phyloP scores from a whole-genome alignment of 768 basidiomycete genomes.

The Lactarius hengduanensis region DNA sequence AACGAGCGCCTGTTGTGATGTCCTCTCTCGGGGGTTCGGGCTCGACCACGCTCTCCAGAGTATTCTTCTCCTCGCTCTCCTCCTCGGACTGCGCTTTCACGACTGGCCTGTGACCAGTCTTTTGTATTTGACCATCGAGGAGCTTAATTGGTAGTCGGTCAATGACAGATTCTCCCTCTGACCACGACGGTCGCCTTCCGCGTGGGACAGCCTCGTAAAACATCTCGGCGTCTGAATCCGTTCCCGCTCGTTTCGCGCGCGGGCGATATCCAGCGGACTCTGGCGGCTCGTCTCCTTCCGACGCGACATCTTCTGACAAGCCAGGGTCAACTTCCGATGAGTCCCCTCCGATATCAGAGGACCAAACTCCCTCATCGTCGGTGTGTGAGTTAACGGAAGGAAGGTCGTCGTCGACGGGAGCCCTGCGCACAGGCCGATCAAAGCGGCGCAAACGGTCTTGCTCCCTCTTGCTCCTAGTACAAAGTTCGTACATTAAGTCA shows the following conservation, averaged over 20 bases:
- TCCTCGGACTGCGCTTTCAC: conserved; percentile 32
- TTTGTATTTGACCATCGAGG: conserved; percentile 70
- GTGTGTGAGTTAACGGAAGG: conserved; percentile 69
- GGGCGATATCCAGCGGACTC: conserved; percentile 28
- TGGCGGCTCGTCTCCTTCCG: conserved; percentile 33
- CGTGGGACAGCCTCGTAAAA: conserved; percentile 67
- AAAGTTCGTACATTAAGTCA: conserved; percentile 9
- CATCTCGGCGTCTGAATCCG: conserved; percentile 64
- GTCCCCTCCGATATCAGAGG: conserved; percentile 43
- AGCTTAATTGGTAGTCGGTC: conserved; percentile 84
- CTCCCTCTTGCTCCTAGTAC: conserved; percentile 78
- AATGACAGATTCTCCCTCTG: conserved; percentile 49
- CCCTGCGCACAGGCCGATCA: conserved; percentile 52
- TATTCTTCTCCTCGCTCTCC: conserved; percentile 40
- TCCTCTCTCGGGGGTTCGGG: conserved; percentile 52
- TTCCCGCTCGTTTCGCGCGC: conserved; percentile 29
- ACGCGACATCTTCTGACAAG: conserved; percentile 34
- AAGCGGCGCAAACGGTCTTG: conserved; percentile 67
- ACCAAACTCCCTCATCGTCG: conserved; percentile 55
- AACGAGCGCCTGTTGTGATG: conserved; percentile 79
- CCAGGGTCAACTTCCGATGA: conserved; percentile 29
- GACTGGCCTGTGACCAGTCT: conserved; percentile 44
- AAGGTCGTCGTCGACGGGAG: conserved; percentile 52
- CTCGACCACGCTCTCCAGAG: conserved; percentile 30
- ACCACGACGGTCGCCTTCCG: conserved; percentile 45